Conservation (phyloP, 768 basidiomycete genomes). For the Clathrus columnatus region DNA sequence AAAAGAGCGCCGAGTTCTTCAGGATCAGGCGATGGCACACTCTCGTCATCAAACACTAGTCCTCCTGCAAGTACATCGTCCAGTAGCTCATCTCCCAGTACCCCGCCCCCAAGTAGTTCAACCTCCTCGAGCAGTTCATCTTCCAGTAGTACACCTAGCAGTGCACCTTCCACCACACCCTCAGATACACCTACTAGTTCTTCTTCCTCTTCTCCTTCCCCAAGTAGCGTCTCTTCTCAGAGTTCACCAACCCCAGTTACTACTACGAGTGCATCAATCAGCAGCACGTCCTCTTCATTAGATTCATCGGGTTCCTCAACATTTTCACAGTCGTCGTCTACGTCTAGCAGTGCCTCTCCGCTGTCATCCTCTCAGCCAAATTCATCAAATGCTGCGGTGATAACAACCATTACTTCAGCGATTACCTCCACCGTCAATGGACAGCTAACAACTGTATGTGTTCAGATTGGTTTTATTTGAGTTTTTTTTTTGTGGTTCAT, state of each 20-base stretch:
- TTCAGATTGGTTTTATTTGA: not conserved
- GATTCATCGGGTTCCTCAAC: not conserved
- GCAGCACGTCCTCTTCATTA: not conserved
- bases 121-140: too few relatives aligned
- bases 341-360: not conserved
- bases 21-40: not conserved
- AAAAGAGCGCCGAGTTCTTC: not conserved
- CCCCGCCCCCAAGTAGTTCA: too few relatives aligned
- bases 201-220: not conserved
- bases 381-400: not conserved
- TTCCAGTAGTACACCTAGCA: not conserved
- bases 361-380: not conserved
- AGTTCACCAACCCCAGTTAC: not conserved
- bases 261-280: not conserved
- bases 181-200: not conserved
- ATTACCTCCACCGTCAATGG: constrained; percentile 5
- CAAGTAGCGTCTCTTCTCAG: not conserved
- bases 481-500: not conserved
- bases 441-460: constrained; percentile 3
- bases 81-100: not conserved
- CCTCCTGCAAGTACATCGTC: too few relatives aligned
- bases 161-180: not conserved
- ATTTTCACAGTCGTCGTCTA: not conserved
- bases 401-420: constrained; percentile 5
- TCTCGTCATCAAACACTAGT: not conserved